Base-by-base conservation (phyloP, 75 land plant genomes). In the Selaginella tamariscina region DNA sequence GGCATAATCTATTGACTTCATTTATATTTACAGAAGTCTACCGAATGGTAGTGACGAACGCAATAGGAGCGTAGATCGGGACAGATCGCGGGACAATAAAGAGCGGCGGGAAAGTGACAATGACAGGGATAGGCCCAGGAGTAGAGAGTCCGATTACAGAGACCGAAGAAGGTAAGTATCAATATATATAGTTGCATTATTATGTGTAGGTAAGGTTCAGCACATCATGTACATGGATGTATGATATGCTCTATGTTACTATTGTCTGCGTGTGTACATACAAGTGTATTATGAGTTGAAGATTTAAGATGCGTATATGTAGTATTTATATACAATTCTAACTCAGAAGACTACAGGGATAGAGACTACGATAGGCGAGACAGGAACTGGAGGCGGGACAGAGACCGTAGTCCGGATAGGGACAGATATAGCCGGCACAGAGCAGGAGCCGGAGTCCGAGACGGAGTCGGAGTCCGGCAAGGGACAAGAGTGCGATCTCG, bases 341-440 rank as follows among this genome's bases (percentile, higher is more conserved):
- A n/a, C 54, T 68, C 22, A 64, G 74, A 75, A 0, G 86, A 77
- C 5, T 56, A 70, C 24, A 28, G 79, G 30, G 75, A 72, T 28
- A 63, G 74, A 27, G 80, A 74, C 29, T 66, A 68, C 32, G 74
- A 73, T 27, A 72, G 75, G 32, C 71, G 67, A 23, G 80, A 78
- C 8, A 69, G 77, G 27, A 81, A 68, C 0, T 57, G 82, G 29
- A 80, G 76, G 24, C 63, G 80, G 54, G 75, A 75, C 22, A 68
- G 81, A 55, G 71, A 63, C 21, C 26, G 80, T 1, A 74, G 72
- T 26, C 20, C 70, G 32, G 79, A 64, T 0, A 33, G 71, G 28
- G 75, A 69, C 9, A 26, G 71, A 2, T 73, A 75, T 0, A 66
- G 78, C 22, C 79, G 79, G 64, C 70, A 54, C 13, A 28, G 79